Base-by-base conservation (phyloP, 1,284 basidiomycete genomes). In the Cryptococcus sp. region DNA sequence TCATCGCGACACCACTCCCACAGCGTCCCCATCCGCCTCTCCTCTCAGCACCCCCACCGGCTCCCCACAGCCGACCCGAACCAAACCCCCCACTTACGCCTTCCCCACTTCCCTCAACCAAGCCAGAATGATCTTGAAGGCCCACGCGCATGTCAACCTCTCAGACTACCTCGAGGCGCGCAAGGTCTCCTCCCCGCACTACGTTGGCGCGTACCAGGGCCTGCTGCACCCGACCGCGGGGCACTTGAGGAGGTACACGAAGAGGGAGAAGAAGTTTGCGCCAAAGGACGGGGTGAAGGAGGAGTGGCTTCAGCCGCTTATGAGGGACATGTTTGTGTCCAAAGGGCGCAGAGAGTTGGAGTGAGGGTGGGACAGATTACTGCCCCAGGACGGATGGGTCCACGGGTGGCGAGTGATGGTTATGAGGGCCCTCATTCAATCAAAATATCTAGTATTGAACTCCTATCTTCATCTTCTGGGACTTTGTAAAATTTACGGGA, bases 281-380 rank as follows among this genome's bases (percentile, higher is more conserved):
- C 38, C 51, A 13, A 56, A 69, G 24, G 46, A 33, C 3, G 37
- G 46, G 21, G 69, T 63, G 33, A 73, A 70, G 56, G 46, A 33
- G 1, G 71, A 72, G 46, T 73, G 70, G 71, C 59, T 75, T 12
- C 60, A 71, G 48, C 73, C 73, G 16, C 60, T 75, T 0, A 60
- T 75, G 53, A 64, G 61, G 55, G 67, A 72, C 56, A 47, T 47
- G 7, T 44, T 44, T 38, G 16, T n/a, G 12, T 15, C 15, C 24
- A 40, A 21, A 20, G 39, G 28, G 28, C 28, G 28, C 28, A 33
- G 28, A 33, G 28, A 33, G 9, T 33, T 9, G 28, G 28, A 33
- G 28, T 33, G 9, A 33, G 28, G 5, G 28, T 33, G n/a, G n/a
- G n/a, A n/a, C n/a, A 33, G 5, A 9, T 33, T 33, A 9, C 28